Evolutionary conservation across 371 early-diverging fungal species (phyloP), one percentile per base, ranked within the genome.

Genomic region (Mucor lusitanicus): DNA sequence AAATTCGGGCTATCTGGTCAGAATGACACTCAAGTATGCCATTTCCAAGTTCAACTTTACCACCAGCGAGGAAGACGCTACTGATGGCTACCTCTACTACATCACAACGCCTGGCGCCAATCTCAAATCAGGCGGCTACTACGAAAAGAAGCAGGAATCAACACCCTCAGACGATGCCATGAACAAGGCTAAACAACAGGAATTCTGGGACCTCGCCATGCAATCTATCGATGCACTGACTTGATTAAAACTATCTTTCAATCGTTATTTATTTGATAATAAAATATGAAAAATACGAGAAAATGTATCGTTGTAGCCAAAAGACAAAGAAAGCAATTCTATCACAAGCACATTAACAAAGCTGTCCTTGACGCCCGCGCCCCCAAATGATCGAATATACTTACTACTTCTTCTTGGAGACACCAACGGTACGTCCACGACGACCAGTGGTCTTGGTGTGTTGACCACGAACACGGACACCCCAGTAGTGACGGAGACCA

Each of bases 391-490:
- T n/a, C n/a, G n/a, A n/a, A 21, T 9, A 48, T 1, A 19, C 48
- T 21, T 48, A 48, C 48, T 85, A 83, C 83, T 97, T 96, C 97
- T 99, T 99, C 93, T 96, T 99, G 85, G 94, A 88, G 76, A 97
- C 97, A 94, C 97, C 98, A 79, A 99, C 95, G 74, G 94, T 95
- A 80, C 94, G 91, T 73, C 99, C 99, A 74, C 94, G 89, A 81
- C 99, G 94, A 79, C 99, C 99, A 69, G 99, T 99, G 82, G 97
- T 97, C 93, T 95, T 96, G 81, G 97, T 95, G 88, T 95, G 96
- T 84, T 97, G 97, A 86, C 96, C 97, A 72, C 92, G 92, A 72
- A 92, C 93, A 84, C 92, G 96, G 80, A 99, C 86, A 78, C 99
- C 98, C 93, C 95, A 95, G 88, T 86, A 90, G 92, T 97, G 97